Conservation (phyloP, 768 basidiomycete genomes). For the Tylopilus subfusipes region DNA sequence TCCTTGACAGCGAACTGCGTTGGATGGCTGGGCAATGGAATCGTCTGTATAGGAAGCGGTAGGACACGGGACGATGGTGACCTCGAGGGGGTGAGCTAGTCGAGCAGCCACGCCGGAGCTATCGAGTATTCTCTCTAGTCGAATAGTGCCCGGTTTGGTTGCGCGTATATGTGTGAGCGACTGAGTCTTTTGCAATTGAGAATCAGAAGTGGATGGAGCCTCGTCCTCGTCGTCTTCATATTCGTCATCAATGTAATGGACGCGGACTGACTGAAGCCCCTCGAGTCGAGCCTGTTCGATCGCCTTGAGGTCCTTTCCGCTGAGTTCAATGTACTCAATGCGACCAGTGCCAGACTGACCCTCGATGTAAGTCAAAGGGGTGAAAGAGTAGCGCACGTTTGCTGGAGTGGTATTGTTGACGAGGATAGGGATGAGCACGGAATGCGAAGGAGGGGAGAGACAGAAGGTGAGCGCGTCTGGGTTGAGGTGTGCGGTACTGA, state of each 20-base stretch:
- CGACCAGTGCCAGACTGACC: constrained; percentile 39
- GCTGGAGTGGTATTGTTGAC: constrained; percentile 86
- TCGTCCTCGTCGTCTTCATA: constrained; percentile 58
- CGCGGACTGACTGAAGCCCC: constrained; percentile 43
- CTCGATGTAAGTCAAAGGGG: constrained; percentile 54
- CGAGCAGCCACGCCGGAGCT: constrained; percentile 68
- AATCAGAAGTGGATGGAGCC: constrained; percentile 31
- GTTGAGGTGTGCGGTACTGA: constrained; percentile 89
- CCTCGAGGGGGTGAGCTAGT: constrained; percentile 57
- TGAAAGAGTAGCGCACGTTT: constrained; percentile 68
- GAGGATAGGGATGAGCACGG: constrained; percentile 74
- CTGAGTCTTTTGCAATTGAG: constrained; percentile 70
- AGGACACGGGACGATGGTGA: constrained; percentile 81
- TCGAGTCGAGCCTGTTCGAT: constrained; percentile 62
- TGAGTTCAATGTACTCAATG: constrained; percentile 53
- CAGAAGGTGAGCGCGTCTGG: constrained; percentile 74
- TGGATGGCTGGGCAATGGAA: constrained; percentile 31
- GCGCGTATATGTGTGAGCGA: constrained; percentile 69
- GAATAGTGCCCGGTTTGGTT: constrained; percentile 68
- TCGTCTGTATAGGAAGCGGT: constrained; percentile 57
- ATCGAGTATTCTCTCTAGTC: constrained; percentile 73
- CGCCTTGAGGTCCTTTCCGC: constrained; percentile 59
- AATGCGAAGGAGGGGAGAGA: constrained; percentile 49
- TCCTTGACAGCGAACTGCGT: constrained; percentile 65
- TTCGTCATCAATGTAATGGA: constrained; percentile 54